phyloP scores from a whole-genome alignment of 305 asterid genomes.

The Solanum hybrid region DNA sequence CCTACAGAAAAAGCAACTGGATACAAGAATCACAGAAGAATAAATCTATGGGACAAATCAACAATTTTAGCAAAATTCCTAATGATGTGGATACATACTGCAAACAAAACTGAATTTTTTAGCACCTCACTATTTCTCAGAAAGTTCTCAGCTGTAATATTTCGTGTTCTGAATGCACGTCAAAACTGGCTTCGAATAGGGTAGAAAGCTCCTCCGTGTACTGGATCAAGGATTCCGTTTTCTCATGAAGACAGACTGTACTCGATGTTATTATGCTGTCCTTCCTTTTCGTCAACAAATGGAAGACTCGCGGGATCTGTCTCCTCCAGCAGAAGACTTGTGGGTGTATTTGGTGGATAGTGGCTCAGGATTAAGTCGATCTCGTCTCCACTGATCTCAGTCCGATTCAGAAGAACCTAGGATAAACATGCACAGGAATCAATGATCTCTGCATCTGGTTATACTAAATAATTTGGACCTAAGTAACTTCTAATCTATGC shows the following conservation, averaged over 20 bases:
- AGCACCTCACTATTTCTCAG: not conserved
- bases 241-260: slow-evolving; percentile 44
- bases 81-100: not conserved
- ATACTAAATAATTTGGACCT: not conserved
- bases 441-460: not conserved
- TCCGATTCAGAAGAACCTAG: slow-evolving; percentile 78
- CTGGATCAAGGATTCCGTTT: not conserved
- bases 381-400: slow-evolving; percentile 70
- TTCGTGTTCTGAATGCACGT: not conserved
- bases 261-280: slow-evolving; percentile 31
- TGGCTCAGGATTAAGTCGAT: slow-evolving; percentile 60
- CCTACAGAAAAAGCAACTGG: not conserved
- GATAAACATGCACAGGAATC: not conserved
- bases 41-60: not conserved
- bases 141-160: not conserved
- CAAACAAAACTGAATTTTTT: not conserved
- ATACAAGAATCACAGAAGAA: not conserved
- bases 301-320: slow-evolving; percentile 73
- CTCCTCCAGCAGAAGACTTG: slow-evolving; percentile 63
- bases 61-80: not conserved
- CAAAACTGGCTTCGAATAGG: not conserved
- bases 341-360: slow-evolving; percentile 68
- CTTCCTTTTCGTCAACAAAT: slow-evolving; percentile 27
- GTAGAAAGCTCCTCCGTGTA: not conserved
- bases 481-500: not conserved